These are phyloP conservation scores for Prunus padus DNA, from an alignment of 306 rosid species.

Conservation along the genomic window DNA sequence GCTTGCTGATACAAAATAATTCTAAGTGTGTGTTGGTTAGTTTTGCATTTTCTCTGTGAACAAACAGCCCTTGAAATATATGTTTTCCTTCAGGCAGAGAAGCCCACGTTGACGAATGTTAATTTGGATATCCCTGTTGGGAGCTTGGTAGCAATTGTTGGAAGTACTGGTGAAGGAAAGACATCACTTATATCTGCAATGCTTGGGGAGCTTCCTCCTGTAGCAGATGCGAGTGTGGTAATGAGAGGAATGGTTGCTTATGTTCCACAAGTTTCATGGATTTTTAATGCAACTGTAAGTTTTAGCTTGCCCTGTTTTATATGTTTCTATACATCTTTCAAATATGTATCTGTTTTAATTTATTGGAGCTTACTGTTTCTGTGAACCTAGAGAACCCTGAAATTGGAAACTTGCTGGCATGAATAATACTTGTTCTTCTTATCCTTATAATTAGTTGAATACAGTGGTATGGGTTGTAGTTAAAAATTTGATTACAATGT, in stretches of 20 bases:
- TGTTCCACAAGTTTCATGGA: constrained; percentile 57
- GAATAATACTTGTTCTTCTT: background rate
- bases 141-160: constrained; percentile 59
- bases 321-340: background rate
- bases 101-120: constrained; percentile 42
- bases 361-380: background rate
- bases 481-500: background rate
- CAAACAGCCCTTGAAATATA: background rate
- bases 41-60: background rate
- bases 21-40: background rate
- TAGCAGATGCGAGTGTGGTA: constrained; percentile 39
- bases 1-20: background rate
- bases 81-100: constrained; percentile 38
- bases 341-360: background rate
- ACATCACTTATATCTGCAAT: constrained; percentile 56
- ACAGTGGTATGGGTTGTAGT: background rate
- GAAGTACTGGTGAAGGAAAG: constrained; percentile 63
- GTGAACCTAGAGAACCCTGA: background rate
- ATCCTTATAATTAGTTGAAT: background rate
- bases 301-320: background rate
- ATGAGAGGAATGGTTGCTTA: constrained; percentile 52
- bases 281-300: constrained; percentile 53
- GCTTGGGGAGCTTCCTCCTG: constrained; percentile 56
- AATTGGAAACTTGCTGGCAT: background rate
- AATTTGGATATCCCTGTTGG: constrained; percentile 55